These are phyloP conservation scores for Phyllosticta citrichinensis DNA, from an alignment of 2,329 filamentous ascomycete species.

Conservation along the genomic window DNA sequence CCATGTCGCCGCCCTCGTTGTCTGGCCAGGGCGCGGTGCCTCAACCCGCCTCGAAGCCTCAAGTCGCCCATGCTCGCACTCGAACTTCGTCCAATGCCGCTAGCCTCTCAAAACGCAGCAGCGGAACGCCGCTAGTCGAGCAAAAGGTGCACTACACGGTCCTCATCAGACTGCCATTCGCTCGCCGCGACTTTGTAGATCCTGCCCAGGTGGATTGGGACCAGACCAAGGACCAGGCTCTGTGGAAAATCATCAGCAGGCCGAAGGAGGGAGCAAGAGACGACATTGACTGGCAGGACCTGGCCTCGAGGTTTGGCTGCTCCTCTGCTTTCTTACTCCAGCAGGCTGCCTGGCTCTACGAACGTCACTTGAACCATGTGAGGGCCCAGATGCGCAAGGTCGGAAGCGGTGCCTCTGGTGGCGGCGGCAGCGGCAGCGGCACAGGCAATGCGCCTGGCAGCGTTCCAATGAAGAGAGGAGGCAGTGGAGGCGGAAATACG, in stretches of 20 bases:
- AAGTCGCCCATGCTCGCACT: not conserved
- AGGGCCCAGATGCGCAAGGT: conserved; percentile 80
- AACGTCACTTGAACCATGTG: conserved; percentile 81
- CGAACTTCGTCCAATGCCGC: conserved; percentile 4
- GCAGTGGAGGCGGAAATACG: conserved; percentile 35
- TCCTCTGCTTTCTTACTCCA: conserved; percentile 81
- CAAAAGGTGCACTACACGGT: conserved; percentile 49
- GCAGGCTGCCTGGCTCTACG: conserved; percentile 88
- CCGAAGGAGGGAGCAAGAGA: conserved; percentile 1
- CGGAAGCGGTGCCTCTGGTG: conserved; percentile 47
- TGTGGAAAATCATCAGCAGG: conserved; percentile 85
- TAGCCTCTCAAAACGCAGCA: conserved; percentile 1
- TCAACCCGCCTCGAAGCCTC: not conserved
- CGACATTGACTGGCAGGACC: conserved; percentile 9
- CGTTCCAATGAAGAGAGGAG: conserved; percentile 42
- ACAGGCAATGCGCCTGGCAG: conserved; percentile 32
- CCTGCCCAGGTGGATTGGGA: conserved; percentile 85
- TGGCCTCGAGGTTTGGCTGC: conserved; percentile 67
- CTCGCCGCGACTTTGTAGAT: conserved; percentile 78
- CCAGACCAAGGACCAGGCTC: conserved; percentile 68
- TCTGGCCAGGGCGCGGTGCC: not conserved
- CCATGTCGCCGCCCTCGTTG: not conserved
- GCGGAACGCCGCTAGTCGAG: not conserved
- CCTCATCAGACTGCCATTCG: conserved; percentile 82
- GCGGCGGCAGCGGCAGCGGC: conserved; percentile 44